phyloP scores from a whole-genome alignment of 1,139 yeast species.

The Yamadazyma sp. region DNA sequence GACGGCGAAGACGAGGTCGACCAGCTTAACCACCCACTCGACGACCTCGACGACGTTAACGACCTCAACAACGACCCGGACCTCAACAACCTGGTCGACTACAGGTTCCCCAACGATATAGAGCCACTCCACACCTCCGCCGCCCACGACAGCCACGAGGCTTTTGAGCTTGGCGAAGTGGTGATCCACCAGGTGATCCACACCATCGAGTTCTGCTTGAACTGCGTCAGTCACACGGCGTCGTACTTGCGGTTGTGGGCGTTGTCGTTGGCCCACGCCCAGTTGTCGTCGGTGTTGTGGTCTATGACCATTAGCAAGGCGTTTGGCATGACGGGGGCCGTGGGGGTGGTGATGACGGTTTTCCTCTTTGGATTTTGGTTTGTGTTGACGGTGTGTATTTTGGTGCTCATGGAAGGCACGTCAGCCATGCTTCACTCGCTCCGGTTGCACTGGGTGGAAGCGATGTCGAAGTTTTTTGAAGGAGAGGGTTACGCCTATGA shows the following conservation, averaged over 20 bases:
- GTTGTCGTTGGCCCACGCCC: constrained; percentile 94
- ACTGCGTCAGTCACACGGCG: constrained; percentile 97
- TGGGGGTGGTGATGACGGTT: constrained; percentile 74
- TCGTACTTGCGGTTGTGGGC: constrained; percentile 98
- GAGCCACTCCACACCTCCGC: constrained; percentile 38
- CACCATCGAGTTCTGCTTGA: constrained; percentile 96
- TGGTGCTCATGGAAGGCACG: constrained; percentile 98
- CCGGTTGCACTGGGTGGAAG: constrained; percentile 98
- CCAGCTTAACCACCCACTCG: constrained; percentile 22
- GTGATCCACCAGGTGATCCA: constrained; percentile 98
- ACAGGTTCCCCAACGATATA: constrained; percentile 47
- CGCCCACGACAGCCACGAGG: constrained; percentile 37
- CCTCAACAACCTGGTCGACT: constrained; percentile 23
- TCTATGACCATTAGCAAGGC: constrained; percentile 89
- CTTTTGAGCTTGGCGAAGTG: constrained; percentile 79
- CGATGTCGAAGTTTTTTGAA: constrained; percentile 96
- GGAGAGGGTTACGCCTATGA: constrained; percentile 92
- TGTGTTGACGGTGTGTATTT: constrained; percentile 79
- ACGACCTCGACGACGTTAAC: constrained; percentile 9
- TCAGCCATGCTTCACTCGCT: constrained; percentile 97
- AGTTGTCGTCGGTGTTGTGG: constrained; percentile 92
- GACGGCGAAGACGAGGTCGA: constrained; percentile 16
- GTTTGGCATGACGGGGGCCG: constrained; percentile 62
- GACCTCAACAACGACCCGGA: constrained; percentile 23
- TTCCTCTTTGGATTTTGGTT: constrained; percentile 93